These are phyloP conservation scores for Taxillus chinensis DNA, from an alignment of 164 flowering plant genomes.

Conservation along the genomic window DNA sequence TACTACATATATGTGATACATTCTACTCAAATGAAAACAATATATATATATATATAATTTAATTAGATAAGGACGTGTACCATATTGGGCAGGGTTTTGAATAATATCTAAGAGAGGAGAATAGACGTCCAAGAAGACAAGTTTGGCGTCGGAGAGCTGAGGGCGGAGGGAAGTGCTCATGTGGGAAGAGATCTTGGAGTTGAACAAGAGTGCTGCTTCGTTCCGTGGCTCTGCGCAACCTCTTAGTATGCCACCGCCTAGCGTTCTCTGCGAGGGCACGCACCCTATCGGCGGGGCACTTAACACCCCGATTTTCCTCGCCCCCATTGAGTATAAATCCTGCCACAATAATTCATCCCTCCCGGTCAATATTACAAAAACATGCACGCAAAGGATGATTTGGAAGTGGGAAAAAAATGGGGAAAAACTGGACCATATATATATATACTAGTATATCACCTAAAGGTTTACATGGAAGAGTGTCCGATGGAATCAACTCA, in stretches of 20 bases:
- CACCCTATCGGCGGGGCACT: conserved; percentile 43
- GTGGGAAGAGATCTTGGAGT: conserved; percentile 27
- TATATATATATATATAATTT: no score
- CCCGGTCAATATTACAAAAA: no score
- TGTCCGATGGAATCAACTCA: no score
- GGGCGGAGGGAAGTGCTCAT: conserved; percentile 11
- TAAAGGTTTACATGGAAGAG: no score
- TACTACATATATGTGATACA: no score
- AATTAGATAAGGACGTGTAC: conserved; percentile 12
- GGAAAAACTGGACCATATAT: no score
- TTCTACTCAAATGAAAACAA: no score
- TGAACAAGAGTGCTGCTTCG: conserved; percentile 28
- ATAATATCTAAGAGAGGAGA: conserved; percentile 22
- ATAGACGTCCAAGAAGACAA: conserved; percentile 35
- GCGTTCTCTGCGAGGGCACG: conserved; percentile 37
- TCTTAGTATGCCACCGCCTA: conserved; percentile 29
- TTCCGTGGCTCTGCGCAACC: conserved; percentile 21
- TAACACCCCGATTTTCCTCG: conserved; percentile 29
- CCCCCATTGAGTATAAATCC: conserved; percentile 46
- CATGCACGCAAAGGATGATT: no score
- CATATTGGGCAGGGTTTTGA: conserved; percentile 23
- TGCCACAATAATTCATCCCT: conserved; percentile 4
- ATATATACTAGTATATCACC: no score
- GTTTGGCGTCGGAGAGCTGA: conserved; percentile 13
- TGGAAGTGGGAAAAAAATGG: no score